These are phyloP conservation scores for Endothia cerciana DNA, from an alignment of 2,329 filamentous ascomycete species.

Conservation along the genomic window DNA sequence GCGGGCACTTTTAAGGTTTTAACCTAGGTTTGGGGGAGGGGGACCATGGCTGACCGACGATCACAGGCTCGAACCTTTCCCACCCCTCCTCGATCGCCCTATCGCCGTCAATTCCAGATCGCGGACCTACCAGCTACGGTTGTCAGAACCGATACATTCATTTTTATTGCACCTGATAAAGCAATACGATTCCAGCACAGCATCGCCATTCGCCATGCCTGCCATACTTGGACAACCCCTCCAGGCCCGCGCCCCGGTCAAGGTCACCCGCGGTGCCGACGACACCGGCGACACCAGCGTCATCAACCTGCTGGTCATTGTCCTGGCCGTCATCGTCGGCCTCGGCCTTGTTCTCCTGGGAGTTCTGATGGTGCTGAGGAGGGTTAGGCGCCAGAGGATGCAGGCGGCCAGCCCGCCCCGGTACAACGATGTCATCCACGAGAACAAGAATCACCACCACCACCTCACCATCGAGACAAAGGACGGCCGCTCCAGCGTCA, in stretches of 20 bases:
- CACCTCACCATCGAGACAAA: constrained; percentile 63
- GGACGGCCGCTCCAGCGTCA: constrained; percentile 67
- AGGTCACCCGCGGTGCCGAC: constrained; percentile 50
- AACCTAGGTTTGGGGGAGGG: neutral
- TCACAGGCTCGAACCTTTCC: constrained; percentile 20
- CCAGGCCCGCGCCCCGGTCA: constrained; percentile 40
- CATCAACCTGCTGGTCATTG: constrained; percentile 76
- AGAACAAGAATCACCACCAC: constrained; percentile 54
- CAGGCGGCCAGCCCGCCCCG: constrained; percentile 64
- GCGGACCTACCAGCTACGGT: constrained; percentile 16
- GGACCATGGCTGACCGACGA: constrained; percentile 21
- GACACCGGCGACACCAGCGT: constrained; percentile 37
- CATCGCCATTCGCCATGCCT: constrained; percentile 39
- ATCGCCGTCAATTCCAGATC: constrained; percentile 19
- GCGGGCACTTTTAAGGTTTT: neutral
- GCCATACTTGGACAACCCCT: constrained; percentile 40
- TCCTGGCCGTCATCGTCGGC: constrained; percentile 74
- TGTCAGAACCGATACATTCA: constrained; percentile 16
- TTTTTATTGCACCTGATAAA: constrained; percentile 5
- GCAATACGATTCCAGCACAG: constrained; percentile 25
- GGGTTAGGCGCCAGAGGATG: constrained; percentile 54
- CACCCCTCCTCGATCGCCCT: neutral
- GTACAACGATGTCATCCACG: constrained; percentile 61
- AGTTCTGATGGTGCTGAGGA: constrained; percentile 73
- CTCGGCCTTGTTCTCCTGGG: constrained; percentile 70